phyloP scores from a whole-genome alignment of 108 stramenopile species.

The Tribonema minus region DNA sequence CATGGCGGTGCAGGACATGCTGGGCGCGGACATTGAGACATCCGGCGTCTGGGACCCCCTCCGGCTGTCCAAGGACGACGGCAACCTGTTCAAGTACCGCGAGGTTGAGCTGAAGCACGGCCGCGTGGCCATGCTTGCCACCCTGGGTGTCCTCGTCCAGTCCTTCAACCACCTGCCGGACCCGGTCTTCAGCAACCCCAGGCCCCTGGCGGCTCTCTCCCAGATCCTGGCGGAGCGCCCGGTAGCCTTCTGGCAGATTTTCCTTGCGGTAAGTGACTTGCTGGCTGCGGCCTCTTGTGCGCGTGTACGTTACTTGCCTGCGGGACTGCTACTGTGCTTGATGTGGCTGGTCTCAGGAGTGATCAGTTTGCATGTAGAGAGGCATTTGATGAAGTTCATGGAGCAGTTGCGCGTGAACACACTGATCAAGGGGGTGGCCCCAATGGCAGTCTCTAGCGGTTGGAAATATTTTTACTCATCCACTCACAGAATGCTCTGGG shows the following conservation, averaged over 20 bases:
- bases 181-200: slow-evolving; percentile 22
- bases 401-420: no score
- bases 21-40: slow-evolving; percentile 16
- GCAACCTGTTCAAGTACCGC: background rate
- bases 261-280: background rate
- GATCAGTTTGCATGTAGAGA: no score
- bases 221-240: slow-evolving; percentile 7
- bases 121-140: slow-evolving; percentile 87
- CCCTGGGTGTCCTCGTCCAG: slow-evolving; percentile 81
- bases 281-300: no score
- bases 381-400: no score
- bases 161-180: slow-evolving; percentile 36
- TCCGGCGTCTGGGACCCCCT: slow-evolving; percentile 13
- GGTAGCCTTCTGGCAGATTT: slow-evolving; percentile 6
- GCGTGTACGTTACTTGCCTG: no score
- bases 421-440: no score
- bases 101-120: slow-evolving; percentile 83
- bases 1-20: slow-evolving; percentile 11
- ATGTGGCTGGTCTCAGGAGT: no score
- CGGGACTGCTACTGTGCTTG: no score
- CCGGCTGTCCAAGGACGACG: slow-evolving; percentile 10
- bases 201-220: slow-evolving; percentile 25
- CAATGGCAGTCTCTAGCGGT: no score
- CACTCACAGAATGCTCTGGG: no score
- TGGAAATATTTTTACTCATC: no score